These are phyloP conservation scores for Globisporangium heterothallicum DNA, from an alignment of 352 stramenopile genomes.

Conservation along the genomic window DNA sequence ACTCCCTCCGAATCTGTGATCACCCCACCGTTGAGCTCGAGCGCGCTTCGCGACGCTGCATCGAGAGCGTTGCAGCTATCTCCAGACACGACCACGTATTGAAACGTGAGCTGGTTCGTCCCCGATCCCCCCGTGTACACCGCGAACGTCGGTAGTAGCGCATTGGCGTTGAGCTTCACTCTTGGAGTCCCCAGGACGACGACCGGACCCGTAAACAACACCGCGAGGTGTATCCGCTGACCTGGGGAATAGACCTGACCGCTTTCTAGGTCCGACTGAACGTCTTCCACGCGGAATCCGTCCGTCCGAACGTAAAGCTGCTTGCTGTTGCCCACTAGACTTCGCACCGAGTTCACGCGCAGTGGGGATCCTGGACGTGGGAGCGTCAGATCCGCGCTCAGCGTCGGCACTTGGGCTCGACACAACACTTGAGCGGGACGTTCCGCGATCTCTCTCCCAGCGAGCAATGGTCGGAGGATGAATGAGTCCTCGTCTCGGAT, in stretches of 20 bases:
- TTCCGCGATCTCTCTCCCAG: constrained; percentile 21
- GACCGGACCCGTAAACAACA: constrained; percentile 41
- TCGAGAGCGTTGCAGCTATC: constrained; percentile 46
- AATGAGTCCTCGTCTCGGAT: constrained; percentile 34
- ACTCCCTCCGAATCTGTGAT: constrained; percentile 39
- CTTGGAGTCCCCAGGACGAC: constrained; percentile 46
- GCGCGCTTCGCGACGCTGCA: constrained; percentile 29
- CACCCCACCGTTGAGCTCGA: constrained; percentile 48
- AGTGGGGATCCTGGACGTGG: constrained; percentile 37
- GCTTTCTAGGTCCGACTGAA: constrained; percentile 31
- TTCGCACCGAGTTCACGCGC: constrained; percentile 41
- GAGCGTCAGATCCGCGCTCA: constrained; percentile 38
- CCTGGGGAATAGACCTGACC: constrained; percentile 53
- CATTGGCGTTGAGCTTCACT: constrained; percentile 46
- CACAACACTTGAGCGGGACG: constrained; percentile 34
- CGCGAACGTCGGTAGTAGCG: constrained; percentile 25
- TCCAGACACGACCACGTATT: constrained; percentile 44
- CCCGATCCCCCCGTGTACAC: constrained; percentile 49
- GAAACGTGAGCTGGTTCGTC: constrained; percentile 35
- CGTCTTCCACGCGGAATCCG: constrained; percentile 29
- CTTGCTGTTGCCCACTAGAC: constrained; percentile 50
- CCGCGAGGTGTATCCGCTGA: constrained; percentile 41
- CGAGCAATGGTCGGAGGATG: constrained; percentile 31
- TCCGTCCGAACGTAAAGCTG: constrained; percentile 68
- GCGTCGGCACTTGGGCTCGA: constrained; percentile 22